Evolutionary conservation across 129 eudicot species (phyloP).

Genomic region (Saposhnikovia divaricata): DNA sequence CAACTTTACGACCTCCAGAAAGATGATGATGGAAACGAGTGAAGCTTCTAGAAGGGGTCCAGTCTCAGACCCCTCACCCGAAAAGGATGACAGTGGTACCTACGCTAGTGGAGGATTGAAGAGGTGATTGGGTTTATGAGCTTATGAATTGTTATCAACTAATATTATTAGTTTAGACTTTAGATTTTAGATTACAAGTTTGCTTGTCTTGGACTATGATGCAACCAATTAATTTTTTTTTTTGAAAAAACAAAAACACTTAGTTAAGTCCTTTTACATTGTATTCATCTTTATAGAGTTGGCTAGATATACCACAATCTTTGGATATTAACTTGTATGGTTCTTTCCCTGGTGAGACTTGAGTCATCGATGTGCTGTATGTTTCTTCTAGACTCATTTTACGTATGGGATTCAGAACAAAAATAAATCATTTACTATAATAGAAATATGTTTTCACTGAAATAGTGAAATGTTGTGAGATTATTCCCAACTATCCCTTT

Average conservation of each 20-base stretch:
- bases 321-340: background rate
- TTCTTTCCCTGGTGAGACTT: background rate
- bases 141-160: background rate
- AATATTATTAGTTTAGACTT: constrained; percentile 4
- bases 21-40: constrained; percentile 70
- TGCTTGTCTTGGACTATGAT: background rate
- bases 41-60: constrained; percentile 33
- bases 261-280: background rate
- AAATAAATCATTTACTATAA: background rate
- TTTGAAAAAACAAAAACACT: background rate
- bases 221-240: background rate
- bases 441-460: background rate
- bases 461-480: background rate
- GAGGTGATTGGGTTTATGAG: constrained; percentile 28
- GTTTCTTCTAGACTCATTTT: background rate
- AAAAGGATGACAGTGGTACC: constrained; percentile 56
- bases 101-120: constrained; percentile 77
- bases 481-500: background rate
- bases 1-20: constrained; percentile 22
- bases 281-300: background rate
- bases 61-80: constrained; percentile 26
- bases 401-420: background rate
- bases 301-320: background rate
- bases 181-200: constrained; percentile 11
- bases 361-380: background rate